Evolutionary conservation across 306 rosid species (phyloP).

Genomic region (Prunus mira): DNA sequence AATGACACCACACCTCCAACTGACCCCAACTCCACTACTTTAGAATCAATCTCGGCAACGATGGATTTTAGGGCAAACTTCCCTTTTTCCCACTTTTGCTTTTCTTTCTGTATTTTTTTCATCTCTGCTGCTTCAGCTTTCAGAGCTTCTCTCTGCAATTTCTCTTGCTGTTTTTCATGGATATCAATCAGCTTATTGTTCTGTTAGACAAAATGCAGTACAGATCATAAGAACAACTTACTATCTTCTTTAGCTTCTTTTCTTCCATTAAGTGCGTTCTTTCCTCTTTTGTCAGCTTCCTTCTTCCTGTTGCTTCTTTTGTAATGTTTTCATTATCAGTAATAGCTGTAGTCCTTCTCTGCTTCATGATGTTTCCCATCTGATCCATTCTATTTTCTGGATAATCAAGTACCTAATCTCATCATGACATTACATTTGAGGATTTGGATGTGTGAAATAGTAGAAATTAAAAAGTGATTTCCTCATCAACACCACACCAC

Average conservation of each 20-base stretch:
- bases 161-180: constrained; percentile 62
- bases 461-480: background rate
- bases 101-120: constrained; percentile 79
- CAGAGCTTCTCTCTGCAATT: constrained; percentile 64
- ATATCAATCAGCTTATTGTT: constrained; percentile 23
- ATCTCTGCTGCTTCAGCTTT: constrained; percentile 86
- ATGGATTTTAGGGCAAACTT: constrained; percentile 76
- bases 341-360: constrained; percentile 26
- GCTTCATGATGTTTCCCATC: constrained; percentile 28
- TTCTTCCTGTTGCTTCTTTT: constrained; percentile 39
- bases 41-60: constrained; percentile 78
- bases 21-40: constrained; percentile 83
- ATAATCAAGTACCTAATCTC: constrained; percentile 36
- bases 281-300: constrained; percentile 75
- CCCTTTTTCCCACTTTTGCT: constrained; percentile 85
- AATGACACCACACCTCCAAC: constrained; percentile 66
- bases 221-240: constrained; percentile 34
- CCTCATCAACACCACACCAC: background rate
- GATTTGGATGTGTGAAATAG: background rate
- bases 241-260: constrained; percentile 67
- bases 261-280: constrained; percentile 67
- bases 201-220: constrained; percentile 9
- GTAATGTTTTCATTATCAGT: constrained; percentile 19
- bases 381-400: constrained; percentile 42
- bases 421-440: background rate